A percentile compares a stretch with the other conserved stretches of the same genome.
These are phyloP conservation scores for Aspergillus aculeatus DNA, from an alignment of 2,329 filamentous ascomycete species.

Conservation along the genomic window DNA sequence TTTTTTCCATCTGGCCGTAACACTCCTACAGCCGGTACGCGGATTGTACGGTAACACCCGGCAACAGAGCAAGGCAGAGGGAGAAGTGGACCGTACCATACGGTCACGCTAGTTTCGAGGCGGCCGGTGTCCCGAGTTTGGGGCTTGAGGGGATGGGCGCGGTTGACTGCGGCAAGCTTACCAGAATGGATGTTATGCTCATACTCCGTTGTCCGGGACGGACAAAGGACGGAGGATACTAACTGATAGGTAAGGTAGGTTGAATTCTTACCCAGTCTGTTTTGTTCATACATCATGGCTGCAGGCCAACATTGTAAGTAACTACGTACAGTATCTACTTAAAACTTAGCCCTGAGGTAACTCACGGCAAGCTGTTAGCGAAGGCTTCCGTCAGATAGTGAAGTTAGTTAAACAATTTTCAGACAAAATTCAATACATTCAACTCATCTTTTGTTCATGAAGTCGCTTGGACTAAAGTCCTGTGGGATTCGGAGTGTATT, in stretches of 20 bases:
- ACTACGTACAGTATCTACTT: too few species aligned
- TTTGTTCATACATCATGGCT: too few species aligned
- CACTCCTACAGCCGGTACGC: constrained; percentile 31
- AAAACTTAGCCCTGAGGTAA: too few species aligned
- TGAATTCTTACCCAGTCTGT: neutral
- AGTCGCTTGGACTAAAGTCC: neutral
- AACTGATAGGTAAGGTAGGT: too few species aligned
- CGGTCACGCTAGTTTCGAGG: constrained; percentile 28
- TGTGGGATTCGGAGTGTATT: neutral
- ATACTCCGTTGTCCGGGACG: constrained; percentile 19
- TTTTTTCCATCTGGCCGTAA: constrained; percentile 37
- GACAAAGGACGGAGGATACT: constrained; percentile 7
- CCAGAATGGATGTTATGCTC: constrained; percentile 12
- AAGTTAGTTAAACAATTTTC: too few species aligned
- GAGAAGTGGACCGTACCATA: constrained; percentile 17
- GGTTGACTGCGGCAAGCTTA: constrained; percentile 8
- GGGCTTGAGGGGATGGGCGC: constrained; percentile 4
- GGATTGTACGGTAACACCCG: constrained; percentile 21
- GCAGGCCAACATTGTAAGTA: too few species aligned
- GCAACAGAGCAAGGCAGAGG: constrained; percentile 14
- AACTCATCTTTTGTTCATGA: neutral
- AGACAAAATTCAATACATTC: too few species aligned
- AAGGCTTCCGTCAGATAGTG: too few species aligned
- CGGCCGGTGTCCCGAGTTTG: constrained; percentile 25
- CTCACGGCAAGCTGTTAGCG: too few species aligned